Evolutionary conservation across 805 yeast species (phyloP), one percentile per base, ranked within the genome.

Genomic region (Ogataea henricii): DNA sequence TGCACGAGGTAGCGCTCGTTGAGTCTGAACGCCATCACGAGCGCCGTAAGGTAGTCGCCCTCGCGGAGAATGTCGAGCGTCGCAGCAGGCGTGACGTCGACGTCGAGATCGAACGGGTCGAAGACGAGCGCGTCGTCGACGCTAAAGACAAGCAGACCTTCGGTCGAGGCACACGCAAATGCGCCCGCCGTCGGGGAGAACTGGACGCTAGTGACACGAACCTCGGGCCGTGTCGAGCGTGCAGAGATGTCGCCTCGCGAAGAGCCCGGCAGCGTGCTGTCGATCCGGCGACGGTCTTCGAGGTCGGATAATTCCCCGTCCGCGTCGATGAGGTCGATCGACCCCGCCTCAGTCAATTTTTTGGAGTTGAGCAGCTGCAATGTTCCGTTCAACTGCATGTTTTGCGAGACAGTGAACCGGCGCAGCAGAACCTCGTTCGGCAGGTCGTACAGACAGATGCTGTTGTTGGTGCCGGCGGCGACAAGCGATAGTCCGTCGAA

Each of bases 101-200:
- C 73, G 63, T 92, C 98, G 62, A 94, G 76, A 65, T 94, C 98
- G 64, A 89, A 89, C 27, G 99, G 99, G 72, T 94, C 99, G 63
- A 94, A 94, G 23, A 83, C 70, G 42, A 85, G 68, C 9, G 79
- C 71, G 42, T 83, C 83, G 65, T 92, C 95, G 33, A 90, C 79
- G 1, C 96, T 85, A 64, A 79, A 94, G 1, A 94, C 73, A 47
- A 90, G 71, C 39, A 94, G 71, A 7, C 99, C 99, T 65, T 92
- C 98, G 0, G 99, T 94, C 0, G 97, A 84, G 0, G 97, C 94
- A 35, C 96, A 96, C 1, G 96, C 94, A 74, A 94, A 94, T 27
- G 95, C 82, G 17, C 85, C 76, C 1, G 95, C 86, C 0, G 97
- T 85, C 16, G 99, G 99, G 1, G 96, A 88, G 61, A 91, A 94